phyloP scores from a whole-genome alignment of 2,329 filamentous ascomycete genomes.

The Ceratocystis harringtonii region DNA sequence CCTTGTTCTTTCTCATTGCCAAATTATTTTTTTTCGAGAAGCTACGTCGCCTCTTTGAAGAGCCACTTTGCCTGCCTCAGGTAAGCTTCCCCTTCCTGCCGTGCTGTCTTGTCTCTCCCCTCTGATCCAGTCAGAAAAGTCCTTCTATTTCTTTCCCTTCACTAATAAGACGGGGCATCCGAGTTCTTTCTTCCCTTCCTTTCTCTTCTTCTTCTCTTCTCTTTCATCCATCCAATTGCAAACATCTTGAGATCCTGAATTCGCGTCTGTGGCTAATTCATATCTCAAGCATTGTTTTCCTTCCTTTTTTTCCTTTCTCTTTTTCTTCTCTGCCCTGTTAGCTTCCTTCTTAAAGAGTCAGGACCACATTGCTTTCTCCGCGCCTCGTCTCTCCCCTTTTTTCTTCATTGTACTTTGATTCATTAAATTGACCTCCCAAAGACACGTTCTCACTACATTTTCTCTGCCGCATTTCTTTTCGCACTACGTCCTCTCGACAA shows the following conservation, averaged over 20 bases:
- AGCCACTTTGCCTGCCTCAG: conserved; percentile 4
- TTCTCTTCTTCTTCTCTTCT: conserved; percentile 6
- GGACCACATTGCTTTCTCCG: neutral
- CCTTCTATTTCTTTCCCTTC: neutral
- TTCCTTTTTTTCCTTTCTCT: neutral
- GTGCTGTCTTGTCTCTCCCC: neutral
- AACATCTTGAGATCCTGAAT: neutral
- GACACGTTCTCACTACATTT: conserved; percentile 7
- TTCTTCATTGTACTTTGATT: conserved; percentile 16
- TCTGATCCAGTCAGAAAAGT: neutral
- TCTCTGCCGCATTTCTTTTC: neutral
- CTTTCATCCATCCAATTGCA: neutral
- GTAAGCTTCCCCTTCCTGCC: conserved; percentile 5
- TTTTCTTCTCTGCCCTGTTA: neutral
- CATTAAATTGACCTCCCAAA: conserved; percentile 11
- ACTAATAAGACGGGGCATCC: neutral
- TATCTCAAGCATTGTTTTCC: neutral
- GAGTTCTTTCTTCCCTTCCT: conserved; percentile 6
- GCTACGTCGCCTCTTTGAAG: conserved; percentile 17
- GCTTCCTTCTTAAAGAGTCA: neutral
- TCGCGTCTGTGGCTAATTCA: neutral
- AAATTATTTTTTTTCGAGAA: conserved; percentile 12
- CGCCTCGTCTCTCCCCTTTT: conserved; percentile 12
- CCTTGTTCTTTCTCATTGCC: neutral
- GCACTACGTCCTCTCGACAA: conserved; percentile 3